Base-by-base conservation (phyloP, 2,329 filamentous ascomycete species). In the Penicillium sp. region DNA sequence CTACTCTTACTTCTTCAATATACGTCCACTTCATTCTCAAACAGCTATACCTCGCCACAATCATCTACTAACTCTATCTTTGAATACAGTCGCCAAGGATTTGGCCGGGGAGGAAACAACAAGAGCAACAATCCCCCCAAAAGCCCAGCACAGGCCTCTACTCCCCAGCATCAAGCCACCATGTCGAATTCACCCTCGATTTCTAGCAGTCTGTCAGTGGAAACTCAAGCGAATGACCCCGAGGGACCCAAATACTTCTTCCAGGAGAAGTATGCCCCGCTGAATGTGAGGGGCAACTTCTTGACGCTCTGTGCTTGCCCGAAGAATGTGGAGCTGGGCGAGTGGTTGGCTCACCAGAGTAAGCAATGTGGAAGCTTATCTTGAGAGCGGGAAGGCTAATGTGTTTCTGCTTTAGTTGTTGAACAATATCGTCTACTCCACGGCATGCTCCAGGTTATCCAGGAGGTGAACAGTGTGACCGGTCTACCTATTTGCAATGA, bases 271-370 rank as follows among this genome's bases (percentile, higher is more conserved):
- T 80, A 80, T 59, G 88, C 89, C 54, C 90, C 89, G 72, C 87
- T 96, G 70, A 96, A 96, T 64, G 93, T 97, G 70, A 96, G 93
- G 80, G 93, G 93, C 59, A 97, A 97, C 79, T 97, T 97, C 73
- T 91, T 96, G 88, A 97, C 93, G 12, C 79, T 97, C 59, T 95
- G 93, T 69, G 91, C 92, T 50, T 89, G 93, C 71, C 93, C 93
- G 23, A 93, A 93, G 80, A 93, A 94, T 56, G 90, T 97, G 46
- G 93, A 97, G 70, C 87, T 91, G 72, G 93, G 91, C 65, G 93
- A 97, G 77, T 97, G 93, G 93, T 84, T 97, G 67, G 93, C 93
- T 62, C 91, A 97, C 75, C 93, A 97, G 82, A 88, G 93, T 96
- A 82, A 72, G 78, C 69, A 50, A 45, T 9, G n/a, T 37, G 21